Conservation (phyloP, 768 basidiomycete species). For the Rhodotorula taiwanensis region DNA sequence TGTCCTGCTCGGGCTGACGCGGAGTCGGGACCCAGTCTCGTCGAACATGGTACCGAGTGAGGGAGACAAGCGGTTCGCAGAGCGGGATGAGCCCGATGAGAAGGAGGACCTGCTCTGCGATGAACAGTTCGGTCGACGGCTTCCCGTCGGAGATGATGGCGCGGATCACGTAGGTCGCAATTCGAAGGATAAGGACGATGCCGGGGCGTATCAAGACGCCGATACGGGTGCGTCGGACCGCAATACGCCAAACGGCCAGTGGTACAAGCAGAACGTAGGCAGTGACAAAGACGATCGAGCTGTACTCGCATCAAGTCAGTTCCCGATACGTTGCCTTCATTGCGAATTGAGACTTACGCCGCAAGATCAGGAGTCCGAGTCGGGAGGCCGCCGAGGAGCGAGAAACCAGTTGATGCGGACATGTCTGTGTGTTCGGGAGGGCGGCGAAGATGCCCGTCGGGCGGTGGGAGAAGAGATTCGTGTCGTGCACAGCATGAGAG, state of each 20-base stretch:
- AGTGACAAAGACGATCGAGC: constrained; percentile 22
- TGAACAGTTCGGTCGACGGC: constrained; percentile 1
- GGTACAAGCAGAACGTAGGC: constrained; percentile 2
- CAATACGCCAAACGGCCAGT: not conserved
- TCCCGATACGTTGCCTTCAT: no score
- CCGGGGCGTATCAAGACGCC: constrained; percentile 7
- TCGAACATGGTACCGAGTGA: not conserved
- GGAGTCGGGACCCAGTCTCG: not conserved
- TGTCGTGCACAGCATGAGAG: no score
- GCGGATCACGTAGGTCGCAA: constrained; percentile 11
- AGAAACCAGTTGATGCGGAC: no score
- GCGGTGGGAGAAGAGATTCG: no score
- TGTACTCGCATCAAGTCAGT: no score
- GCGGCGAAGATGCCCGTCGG: no score
- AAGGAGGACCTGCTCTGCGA: constrained; percentile 19
- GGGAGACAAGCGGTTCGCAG: not conserved
- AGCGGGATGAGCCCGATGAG: constrained; percentile 12
- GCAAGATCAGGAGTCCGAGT: constrained; percentile 16
- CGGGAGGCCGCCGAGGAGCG: constrained; percentile 22
- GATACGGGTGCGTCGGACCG: not conserved
- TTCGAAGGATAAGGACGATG: not conserved
- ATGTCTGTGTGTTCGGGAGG: no score
- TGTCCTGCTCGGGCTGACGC: no score
- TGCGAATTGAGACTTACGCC: constrained; percentile 4
- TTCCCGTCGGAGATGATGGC: constrained; percentile 41